Percentiles rank a stretch among this genome's conserved stretches.
Evolutionary conservation across 345 rosid species (phyloP).

Genomic region (Balakata baccata): DNA sequence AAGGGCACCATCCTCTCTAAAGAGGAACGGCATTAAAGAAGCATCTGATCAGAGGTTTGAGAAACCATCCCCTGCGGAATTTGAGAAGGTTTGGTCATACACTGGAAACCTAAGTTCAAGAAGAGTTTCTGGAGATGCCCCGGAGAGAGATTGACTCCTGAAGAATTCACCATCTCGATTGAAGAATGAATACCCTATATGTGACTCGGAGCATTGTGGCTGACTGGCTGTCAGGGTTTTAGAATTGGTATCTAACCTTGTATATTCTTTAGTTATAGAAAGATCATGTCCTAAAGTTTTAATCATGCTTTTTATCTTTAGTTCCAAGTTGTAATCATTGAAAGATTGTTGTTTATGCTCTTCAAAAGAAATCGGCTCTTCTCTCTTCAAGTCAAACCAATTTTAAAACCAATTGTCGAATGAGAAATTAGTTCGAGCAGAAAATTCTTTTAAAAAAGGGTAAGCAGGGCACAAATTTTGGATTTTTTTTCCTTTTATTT

Average conservation of each 20-base stretch:
- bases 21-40: constrained; percentile 41
- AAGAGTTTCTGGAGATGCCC: constrained; percentile 65
- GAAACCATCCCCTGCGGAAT: constrained; percentile 38
- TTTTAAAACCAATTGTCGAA: no score
- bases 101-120: constrained; percentile 68
- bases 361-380: background rate
- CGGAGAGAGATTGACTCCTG: constrained; percentile 68
- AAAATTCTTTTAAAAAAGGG: no score
- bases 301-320: constrained; percentile 10
- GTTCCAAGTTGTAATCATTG: constrained; percentile 13
- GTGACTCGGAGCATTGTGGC: constrained; percentile 3
- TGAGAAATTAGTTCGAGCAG: no score
- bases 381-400: no score
- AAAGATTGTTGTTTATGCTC: constrained; percentile 6
- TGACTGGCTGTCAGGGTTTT: background rate
- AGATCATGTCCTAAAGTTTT: constrained; percentile 28
- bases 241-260: constrained; percentile 29
- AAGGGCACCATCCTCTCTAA: constrained; percentile 24
- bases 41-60: constrained; percentile 33
- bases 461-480: no score
- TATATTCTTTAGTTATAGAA: constrained; percentile 38
- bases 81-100: constrained; percentile 72
- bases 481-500: no score
- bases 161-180: background rate
- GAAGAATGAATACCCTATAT: background rate